Evolutionary conservation across 768 basidiomycete species (phyloP), one percentile per base, ranked within the genome.

Genomic region (Boletus vinaceobasis): DNA sequence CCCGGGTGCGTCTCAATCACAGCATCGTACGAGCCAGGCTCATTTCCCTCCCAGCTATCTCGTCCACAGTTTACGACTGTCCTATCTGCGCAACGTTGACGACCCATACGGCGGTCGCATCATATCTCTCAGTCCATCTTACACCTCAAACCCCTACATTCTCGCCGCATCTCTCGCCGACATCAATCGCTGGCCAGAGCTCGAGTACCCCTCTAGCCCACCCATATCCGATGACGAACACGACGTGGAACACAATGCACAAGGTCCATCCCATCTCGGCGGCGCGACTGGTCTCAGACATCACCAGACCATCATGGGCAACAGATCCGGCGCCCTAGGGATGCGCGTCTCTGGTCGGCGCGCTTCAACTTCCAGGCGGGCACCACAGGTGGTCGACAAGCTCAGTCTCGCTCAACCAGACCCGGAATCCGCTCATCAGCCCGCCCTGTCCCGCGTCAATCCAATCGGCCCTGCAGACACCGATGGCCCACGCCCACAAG

Each of bases 281-380:
- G 1, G 10, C 7, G 7, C 48, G 26, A 37, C 26, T n/a, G 27
- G 27, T 4, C 48, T 48, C 59, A 90, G 87, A 65, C 87, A 95
- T 70, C 89, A 91, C 7, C 85, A 88, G 63, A 97, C 95, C 4
- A 96, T 97, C 65, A 86, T 94, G 79, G 91, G 85, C 4, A 75
- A 74, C 11, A 78, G 83, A 26, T 78, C 82, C 0, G 90, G 90
- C 5, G 89, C 80, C 0, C 66, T 88, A 1, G 94, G 94, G 0
- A 79, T 95, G 72, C 78, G 93, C 23, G 86, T 93, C 4, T 73
- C 80, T 27, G 93, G 84, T 1, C 84, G 85, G 60, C 75, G 85
- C 15, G 71, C 65, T 0, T 82, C 82, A 2, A 73, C 76, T 1
- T 80, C 83, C 9, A 80, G 80, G 54, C 77, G 83, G 26, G 64